A percentile compares a stretch with the other conserved stretches of the same genome.
Conservation (phyloP, 1,284 basidiomycete genomes). For the Irpex rosettiformis region DNA sequence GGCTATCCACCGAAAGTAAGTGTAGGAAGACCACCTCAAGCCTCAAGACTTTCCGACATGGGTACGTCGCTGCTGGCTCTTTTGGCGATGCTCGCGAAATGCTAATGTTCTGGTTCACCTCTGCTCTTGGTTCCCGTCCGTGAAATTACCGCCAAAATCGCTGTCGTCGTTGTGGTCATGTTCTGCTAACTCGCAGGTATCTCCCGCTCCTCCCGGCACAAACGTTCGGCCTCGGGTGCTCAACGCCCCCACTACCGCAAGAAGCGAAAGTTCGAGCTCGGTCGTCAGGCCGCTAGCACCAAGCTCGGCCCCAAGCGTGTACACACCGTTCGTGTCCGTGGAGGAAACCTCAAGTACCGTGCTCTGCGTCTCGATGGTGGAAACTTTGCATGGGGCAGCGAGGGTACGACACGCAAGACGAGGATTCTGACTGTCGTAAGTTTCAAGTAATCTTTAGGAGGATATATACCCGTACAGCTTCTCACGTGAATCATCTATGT, state of each 20-base stretch:
- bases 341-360: constrained; percentile 91
- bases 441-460: constrained; percentile 28
- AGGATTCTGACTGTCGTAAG: constrained; percentile 92
- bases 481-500: constrained; percentile 4
- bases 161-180: not conserved
- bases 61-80: constrained; percentile 29
- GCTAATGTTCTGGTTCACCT: constrained; percentile 7
- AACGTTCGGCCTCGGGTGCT: constrained; percentile 89
- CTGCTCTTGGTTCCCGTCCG: constrained; percentile 2
- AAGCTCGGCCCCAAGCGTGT: constrained; percentile 92
- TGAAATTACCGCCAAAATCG: constrained; percentile 3
- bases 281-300: constrained; percentile 93
- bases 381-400: constrained; percentile 97
- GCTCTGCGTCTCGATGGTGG: constrained; percentile 92
- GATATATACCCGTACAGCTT: too few relatives aligned
- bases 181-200: constrained; percentile 60
- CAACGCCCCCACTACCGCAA: constrained; percentile 96
- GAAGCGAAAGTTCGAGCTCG: constrained; percentile 99
- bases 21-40: constrained; percentile 26
- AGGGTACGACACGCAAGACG: constrained; percentile 90
- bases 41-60: constrained; percentile 36
- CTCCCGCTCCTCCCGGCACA: constrained; percentile 91
- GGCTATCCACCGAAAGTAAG: constrained; percentile 26
- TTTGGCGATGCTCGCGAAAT: constrained; percentile 5
- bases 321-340: constrained; percentile 90